A percentile compares a stretch with the other conserved stretches of the same genome.
Evolutionary conservation across 2,329 filamentous ascomycete species (phyloP).

Genomic region (Ophiostoma himal-ulmi): DNA sequence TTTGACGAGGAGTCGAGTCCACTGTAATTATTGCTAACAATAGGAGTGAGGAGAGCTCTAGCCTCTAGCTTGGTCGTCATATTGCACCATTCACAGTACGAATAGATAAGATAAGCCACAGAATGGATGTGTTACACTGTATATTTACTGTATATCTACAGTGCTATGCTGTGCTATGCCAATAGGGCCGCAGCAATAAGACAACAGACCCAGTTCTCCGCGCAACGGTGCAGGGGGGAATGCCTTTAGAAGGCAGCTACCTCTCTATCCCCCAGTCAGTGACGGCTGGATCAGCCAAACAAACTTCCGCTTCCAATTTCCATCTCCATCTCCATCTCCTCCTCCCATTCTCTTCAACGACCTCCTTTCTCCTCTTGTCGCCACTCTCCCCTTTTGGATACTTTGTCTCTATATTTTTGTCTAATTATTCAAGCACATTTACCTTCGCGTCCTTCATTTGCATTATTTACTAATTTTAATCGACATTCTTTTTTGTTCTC

Average conservation of each 20-base stretch:
- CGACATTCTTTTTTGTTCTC: constrained; percentile 9
- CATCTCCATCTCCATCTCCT: not conserved
- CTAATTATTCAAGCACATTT: not conserved
- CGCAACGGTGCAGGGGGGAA: not conserved
- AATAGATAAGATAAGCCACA: not conserved
- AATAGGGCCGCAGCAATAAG: not conserved
- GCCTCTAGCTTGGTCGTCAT: constrained; percentile 4
- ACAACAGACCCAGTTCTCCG: constrained; percentile 12
- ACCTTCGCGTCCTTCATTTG: constrained; percentile 7
- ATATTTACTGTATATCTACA: not conserved
- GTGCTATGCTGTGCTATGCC: not conserved
- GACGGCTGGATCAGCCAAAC: not conserved
- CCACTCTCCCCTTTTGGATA: not conserved
- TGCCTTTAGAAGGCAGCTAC: not conserved
- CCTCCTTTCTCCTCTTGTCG: constrained; percentile 2
- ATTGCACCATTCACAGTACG: constrained; percentile 3
- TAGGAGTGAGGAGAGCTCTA: not conserved
- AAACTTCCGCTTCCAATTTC: constrained; percentile 19
- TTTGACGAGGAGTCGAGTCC: not conserved
- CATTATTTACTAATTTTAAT: constrained; percentile 10
- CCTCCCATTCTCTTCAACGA: not conserved
- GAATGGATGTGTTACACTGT: not conserved
- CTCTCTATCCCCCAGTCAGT: constrained; percentile 6
- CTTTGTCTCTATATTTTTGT: constrained; percentile 1
- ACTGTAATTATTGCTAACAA: not conserved